Evolutionary conservation across 2,329 filamentous ascomycete genomes (phyloP).

Genomic region (Trichoderma oligosporum): DNA sequence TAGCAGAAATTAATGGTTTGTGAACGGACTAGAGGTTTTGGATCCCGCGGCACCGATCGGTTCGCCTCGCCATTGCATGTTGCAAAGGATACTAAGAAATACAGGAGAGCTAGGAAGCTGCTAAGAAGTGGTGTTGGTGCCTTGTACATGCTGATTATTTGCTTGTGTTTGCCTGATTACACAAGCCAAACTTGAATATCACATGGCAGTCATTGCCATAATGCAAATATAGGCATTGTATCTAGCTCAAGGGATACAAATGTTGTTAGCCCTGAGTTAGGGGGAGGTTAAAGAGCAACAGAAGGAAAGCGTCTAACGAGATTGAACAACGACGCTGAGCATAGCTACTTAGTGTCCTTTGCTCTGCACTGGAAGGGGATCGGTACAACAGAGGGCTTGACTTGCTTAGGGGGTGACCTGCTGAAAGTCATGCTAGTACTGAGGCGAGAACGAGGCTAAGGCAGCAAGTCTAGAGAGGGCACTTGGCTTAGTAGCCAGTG

Average conservation of each 20-base stretch:
- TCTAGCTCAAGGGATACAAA: background rate
- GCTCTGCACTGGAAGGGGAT: background rate
- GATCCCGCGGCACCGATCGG: slow-evolving; percentile 15
- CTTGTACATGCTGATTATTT: background rate
- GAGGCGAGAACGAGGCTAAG: slow-evolving; percentile 3
- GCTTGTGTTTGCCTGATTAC: slow-evolving; percentile 1
- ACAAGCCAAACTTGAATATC: background rate
- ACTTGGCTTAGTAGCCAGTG: background rate
- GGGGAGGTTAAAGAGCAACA: background rate
- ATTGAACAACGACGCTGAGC: background rate
- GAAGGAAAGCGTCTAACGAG: background rate
- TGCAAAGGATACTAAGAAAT: background rate
- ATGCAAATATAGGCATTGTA: background rate
- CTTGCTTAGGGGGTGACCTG: background rate
- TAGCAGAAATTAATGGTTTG: slow-evolving; percentile 3
- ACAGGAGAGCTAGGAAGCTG: background rate
- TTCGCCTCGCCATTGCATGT: slow-evolving; percentile 11
- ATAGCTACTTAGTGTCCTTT: background rate
- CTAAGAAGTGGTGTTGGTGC: background rate
- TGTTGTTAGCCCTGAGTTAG: background rate
- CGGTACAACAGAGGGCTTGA: background rate
- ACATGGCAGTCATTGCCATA: background rate
- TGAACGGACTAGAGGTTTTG: slow-evolving; percentile 13
- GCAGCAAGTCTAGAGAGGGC: slow-evolving; percentile 1
- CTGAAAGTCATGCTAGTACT: background rate